Conservation (phyloP, 192 early-diverging fungal species). For the Radiomyces spectabilis region DNA sequence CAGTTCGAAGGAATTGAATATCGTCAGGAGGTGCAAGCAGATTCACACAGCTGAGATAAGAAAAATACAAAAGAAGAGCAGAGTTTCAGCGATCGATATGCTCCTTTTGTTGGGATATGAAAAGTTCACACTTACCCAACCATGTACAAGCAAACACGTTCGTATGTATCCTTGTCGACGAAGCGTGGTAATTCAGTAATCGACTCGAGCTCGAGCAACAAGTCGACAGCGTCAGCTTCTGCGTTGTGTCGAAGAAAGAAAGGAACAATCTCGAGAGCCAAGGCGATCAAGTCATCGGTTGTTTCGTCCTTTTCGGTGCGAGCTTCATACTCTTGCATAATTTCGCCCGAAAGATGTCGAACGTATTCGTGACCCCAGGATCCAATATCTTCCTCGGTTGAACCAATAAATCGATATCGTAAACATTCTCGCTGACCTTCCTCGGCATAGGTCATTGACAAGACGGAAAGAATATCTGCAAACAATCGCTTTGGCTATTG, state of each 20-base stretch:
- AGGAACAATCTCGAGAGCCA: slow-evolving; percentile 83
- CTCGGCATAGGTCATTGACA: slow-evolving; percentile 93
- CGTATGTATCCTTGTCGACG: slow-evolving; percentile 90
- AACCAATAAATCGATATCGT: slow-evolving; percentile 82
- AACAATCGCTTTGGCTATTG: slow-evolving; percentile 69
- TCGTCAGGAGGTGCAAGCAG: slow-evolving; percentile 90
- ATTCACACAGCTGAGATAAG: slow-evolving; percentile 67
- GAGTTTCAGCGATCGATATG: background rate
- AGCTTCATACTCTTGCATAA: slow-evolving; percentile 74
- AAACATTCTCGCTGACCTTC: slow-evolving; percentile 80
- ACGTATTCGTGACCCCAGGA: slow-evolving; percentile 99
- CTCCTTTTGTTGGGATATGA: no score
- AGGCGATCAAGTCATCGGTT: slow-evolving; percentile 58
- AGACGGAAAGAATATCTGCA: slow-evolving; percentile 93
- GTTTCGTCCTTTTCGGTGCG: slow-evolving; percentile 55
- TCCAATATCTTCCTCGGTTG: slow-evolving; percentile 65
- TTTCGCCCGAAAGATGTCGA: slow-evolving; percentile 85
- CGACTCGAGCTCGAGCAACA: slow-evolving; percentile 84
- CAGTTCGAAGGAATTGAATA: slow-evolving; percentile 72
- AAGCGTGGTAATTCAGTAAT: slow-evolving; percentile 73
- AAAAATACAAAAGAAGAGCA: background rate
- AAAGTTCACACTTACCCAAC: slow-evolving; percentile 45
- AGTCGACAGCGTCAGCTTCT: slow-evolving; percentile 96
- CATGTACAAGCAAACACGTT: slow-evolving; percentile 94
- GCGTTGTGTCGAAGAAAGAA: slow-evolving; percentile 97